Conservation (phyloP, 2,329 filamentous ascomycete genomes). For the Exophiala oligosperma region DNA sequence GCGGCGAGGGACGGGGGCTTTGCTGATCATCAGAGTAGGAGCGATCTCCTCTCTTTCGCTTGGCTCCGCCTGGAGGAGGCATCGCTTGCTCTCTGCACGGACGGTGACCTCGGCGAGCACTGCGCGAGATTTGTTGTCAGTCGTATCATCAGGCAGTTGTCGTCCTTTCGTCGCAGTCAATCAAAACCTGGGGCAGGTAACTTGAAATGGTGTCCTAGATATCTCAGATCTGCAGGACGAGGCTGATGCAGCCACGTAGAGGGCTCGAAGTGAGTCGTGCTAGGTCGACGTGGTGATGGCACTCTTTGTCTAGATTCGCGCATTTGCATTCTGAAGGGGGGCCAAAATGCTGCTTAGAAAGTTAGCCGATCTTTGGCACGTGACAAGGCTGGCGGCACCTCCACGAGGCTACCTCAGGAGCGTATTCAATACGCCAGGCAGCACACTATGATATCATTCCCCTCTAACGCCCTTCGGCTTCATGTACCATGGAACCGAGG, state of each 20-base stretch:
- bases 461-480: too few species aligned
- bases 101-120: conserved; percentile 11
- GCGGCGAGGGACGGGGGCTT: conserved; percentile 45
- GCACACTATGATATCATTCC: too few species aligned
- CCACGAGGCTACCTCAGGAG: too few species aligned
- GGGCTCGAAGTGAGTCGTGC: neutral
- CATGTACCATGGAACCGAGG: too few species aligned
- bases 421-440: too few species aligned
- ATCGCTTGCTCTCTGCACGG: conserved; percentile 37
- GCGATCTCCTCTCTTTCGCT: conserved; percentile 56
- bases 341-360: too few species aligned
- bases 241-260: too few species aligned
- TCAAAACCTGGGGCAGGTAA: neutral
- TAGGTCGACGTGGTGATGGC: neutral
- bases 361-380: too few species aligned
- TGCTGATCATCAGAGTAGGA: conserved; percentile 44
- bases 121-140: conserved; percentile 1
- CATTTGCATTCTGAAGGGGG: too few species aligned
- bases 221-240: neutral
- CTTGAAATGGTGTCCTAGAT: neutral
- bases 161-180: conserved; percentile 5
- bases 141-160: conserved; percentile 16
- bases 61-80: conserved; percentile 52
- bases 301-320: neutral
- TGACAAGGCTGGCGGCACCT: too few species aligned